phyloP scores from a whole-genome alignment of 768 basidiomycete species.

The Phlegmacium glaucopus region DNA sequence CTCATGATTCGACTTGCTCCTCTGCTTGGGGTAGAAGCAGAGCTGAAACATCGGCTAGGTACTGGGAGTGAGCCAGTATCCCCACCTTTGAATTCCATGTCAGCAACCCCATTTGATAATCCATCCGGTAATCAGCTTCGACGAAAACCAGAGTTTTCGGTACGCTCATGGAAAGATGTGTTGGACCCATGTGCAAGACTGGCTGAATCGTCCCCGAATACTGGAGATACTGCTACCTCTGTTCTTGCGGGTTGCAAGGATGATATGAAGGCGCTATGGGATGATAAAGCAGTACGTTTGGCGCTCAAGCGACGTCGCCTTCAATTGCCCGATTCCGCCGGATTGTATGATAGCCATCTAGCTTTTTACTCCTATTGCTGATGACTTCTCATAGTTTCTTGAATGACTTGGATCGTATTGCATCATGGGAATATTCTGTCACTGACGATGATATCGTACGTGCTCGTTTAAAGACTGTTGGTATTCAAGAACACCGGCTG shows the following conservation, averaged over 20 bases:
- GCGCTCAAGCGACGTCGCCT: constrained; percentile 45
- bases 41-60: constrained; percentile 60
- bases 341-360: constrained; percentile 48
- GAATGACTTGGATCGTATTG: constrained; percentile 64
- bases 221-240: constrained; percentile 36
- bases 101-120: constrained; percentile 46
- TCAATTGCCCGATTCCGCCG: constrained; percentile 58
- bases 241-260: constrained; percentile 58
- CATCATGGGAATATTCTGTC: constrained; percentile 55
- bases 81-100: constrained; percentile 27
- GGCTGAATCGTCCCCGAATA: constrained; percentile 3
- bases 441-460: constrained; percentile 73
- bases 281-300: constrained; percentile 47
- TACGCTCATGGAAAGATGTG: constrained; percentile 51
- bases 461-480: constrained; percentile 65
- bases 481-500: constrained; percentile 65
- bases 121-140: constrained; percentile 22
- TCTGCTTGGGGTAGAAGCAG: constrained; percentile 55
- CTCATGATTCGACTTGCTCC: constrained; percentile 63
- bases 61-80: constrained; percentile 37
- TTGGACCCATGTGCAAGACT: constrained; percentile 24
- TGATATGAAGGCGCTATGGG: constrained; percentile 64
- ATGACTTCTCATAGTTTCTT: constrained; percentile 50
- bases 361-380: background rate
- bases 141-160: constrained; percentile 43